Conservation (phyloP, 1,284 basidiomycete genomes). For the Chiua sp. region DNA sequence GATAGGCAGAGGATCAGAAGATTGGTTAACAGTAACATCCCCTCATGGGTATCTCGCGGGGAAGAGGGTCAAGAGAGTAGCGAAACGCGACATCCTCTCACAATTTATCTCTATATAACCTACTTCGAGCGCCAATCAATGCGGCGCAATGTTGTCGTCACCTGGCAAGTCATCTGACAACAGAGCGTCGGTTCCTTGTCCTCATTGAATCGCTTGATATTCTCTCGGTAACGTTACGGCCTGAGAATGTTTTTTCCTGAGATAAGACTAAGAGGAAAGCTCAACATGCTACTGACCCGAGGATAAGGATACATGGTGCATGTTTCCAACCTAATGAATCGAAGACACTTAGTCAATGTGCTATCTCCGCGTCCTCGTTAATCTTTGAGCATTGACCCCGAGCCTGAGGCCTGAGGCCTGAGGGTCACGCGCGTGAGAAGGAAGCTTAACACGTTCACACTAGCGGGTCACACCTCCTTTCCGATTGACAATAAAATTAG, state of each 20-base stretch:
- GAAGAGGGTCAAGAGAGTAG: neutral
- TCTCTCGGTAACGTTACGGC: neutral
- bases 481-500: neutral
- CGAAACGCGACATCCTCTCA: neutral
- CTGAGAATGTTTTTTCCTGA: neutral
- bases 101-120: conserved; percentile 1
- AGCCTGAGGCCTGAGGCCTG: too few relatives aligned
- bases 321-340: neutral
- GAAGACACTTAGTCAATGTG: neutral
- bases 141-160: neutral
- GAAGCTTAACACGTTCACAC: neutral
- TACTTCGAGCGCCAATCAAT: conserved; percentile 2
- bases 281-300: neutral
- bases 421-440: too few relatives aligned
- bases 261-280: neutral
- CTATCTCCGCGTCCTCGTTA: neutral
- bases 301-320: neutral
- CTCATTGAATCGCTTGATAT: conserved; percentile 11
- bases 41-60: neutral
- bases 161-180: neutral
- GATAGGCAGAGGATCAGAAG: neutral
- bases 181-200: neutral
- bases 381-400: neutral
- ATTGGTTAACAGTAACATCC: neutral
- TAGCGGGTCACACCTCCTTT: neutral